Conservation (phyloP, 2,329 filamentous ascomycete species). For the Didymella glomerata region DNA sequence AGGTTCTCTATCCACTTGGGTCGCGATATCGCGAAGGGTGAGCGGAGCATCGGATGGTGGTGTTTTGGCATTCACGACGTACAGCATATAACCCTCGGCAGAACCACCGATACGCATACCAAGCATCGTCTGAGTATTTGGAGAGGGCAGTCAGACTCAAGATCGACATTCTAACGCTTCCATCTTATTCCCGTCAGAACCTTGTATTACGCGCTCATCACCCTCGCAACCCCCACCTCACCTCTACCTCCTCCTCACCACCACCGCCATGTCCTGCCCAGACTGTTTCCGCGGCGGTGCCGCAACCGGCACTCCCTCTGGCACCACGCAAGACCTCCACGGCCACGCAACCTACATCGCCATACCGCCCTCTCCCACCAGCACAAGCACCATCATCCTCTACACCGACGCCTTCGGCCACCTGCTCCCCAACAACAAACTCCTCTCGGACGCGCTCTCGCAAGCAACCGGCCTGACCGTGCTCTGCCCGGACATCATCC, state of each 20-base stretch:
- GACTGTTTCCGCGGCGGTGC: conserved; percentile 36
- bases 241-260: background rate
- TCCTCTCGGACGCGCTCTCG: conserved; percentile 38
- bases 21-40: background rate
- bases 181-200: too few species aligned
- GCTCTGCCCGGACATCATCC: conserved; percentile 37
- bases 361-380: background rate
- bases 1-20: background rate
- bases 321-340: conserved; percentile 17
- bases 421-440: conserved; percentile 34
- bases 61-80: background rate
- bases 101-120: background rate
- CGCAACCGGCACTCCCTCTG: conserved; percentile 28
- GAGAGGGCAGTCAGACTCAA: too few species aligned
- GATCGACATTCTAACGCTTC: too few species aligned
- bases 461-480: conserved; percentile 25
- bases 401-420: conserved; percentile 40
- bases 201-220: background rate
- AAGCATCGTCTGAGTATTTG: background rate
- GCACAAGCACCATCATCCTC: conserved; percentile 29
- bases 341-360: conserved; percentile 34
- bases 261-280: conserved; percentile 33
- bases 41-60: background rate
- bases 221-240: background rate
- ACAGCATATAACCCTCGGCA: conserved; percentile 3